Percentiles rank a stretch among this genome's conserved stretches.
Evolutionary conservation across 2,329 filamentous ascomycete species (phyloP).

Genomic region (Phaeosphaeria sp.): DNA sequence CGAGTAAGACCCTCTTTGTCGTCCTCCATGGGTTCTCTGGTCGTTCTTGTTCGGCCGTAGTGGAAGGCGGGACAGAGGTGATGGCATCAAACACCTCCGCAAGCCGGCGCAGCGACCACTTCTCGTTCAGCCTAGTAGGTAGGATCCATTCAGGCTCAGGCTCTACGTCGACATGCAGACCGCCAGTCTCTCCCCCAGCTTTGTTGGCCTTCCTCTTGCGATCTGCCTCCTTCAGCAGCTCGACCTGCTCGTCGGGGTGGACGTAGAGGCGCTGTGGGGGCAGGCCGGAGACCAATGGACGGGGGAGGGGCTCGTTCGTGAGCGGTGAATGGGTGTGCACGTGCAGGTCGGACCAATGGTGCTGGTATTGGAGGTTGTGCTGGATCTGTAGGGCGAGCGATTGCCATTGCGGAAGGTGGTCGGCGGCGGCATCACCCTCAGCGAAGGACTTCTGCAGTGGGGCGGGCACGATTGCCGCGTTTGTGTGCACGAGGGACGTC

Average conservation of each 20-base stretch:
- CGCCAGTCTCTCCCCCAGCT: conserved; percentile 45
- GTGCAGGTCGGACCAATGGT: conserved; percentile 72
- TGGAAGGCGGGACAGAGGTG: conserved; percentile 50
- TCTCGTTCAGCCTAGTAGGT: conserved; percentile 75
- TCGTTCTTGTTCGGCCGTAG: conserved; percentile 9
- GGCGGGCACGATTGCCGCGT: conserved; percentile 35
- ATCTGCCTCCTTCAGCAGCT: conserved; percentile 67
- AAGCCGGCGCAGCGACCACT: conserved; percentile 72
- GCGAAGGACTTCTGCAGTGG: conserved; percentile 44
- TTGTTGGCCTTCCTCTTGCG: conserved; percentile 51
- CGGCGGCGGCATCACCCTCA: conserved; percentile 16
- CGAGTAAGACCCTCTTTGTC: conserved; percentile 74
- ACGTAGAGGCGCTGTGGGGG: conserved; percentile 77
- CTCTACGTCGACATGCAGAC: conserved; percentile 53
- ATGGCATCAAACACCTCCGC: conserved; percentile 71
- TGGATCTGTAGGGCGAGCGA: conserved; percentile 67
- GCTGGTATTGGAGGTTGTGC: conserved; percentile 76
- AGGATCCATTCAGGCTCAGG: conserved; percentile 74
- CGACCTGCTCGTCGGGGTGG: conserved; percentile 83
- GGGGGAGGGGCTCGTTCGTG: conserved; percentile 53
- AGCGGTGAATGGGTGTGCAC: conserved; percentile 58
- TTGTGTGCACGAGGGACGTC: conserved; percentile 32
- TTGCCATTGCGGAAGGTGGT: conserved; percentile 45
- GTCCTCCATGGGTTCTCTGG: conserved; percentile 51
- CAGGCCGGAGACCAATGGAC: conserved; percentile 74